phyloP scores from a whole-genome alignment of 345 rosid species.

The Ceriops decandra region DNA sequence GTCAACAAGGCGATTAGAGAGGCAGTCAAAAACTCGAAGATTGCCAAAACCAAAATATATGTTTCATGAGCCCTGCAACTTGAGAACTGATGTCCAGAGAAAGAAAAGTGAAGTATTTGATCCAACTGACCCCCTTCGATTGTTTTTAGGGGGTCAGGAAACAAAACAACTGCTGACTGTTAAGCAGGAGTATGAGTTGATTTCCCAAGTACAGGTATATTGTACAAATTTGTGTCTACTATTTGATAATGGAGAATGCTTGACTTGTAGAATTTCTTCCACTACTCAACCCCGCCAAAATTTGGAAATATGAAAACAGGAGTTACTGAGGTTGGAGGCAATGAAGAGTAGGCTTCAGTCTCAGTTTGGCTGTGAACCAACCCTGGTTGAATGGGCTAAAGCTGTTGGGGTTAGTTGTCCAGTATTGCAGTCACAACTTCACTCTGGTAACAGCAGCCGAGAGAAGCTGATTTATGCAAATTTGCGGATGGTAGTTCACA shows the following conservation, averaged over 20 bases:
- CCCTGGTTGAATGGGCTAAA: constrained; percentile 74
- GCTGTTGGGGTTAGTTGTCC: constrained; percentile 53
- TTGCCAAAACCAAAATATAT: constrained; percentile 35
- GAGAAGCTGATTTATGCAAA: constrained; percentile 71
- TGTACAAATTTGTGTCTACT: neutral
- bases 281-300: neutral
- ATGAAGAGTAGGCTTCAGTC: constrained; percentile 61
- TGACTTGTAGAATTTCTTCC: constrained; percentile 12
- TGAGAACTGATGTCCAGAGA: constrained; percentile 37
- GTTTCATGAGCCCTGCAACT: constrained; percentile 32
- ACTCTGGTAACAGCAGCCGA: constrained; percentile 53
- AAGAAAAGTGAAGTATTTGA: constrained; percentile 44
- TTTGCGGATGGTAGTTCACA: constrained; percentile 76
- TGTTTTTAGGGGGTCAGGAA: constrained; percentile 78
- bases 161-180: constrained; percentile 70
- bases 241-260: neutral
- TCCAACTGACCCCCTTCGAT: constrained; percentile 59
- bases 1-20: constrained; percentile 57
- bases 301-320: constrained; percentile 43
- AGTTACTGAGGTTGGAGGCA: constrained; percentile 51
- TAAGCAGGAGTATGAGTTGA: constrained; percentile 65
- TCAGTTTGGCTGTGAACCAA: constrained; percentile 73
- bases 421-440: constrained; percentile 61
- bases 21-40: constrained; percentile 54
- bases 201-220: constrained; percentile 66